Base-by-base conservation (phyloP, 2,329 filamentous ascomycete species). In the Colletotrichum sp. region DNA sequence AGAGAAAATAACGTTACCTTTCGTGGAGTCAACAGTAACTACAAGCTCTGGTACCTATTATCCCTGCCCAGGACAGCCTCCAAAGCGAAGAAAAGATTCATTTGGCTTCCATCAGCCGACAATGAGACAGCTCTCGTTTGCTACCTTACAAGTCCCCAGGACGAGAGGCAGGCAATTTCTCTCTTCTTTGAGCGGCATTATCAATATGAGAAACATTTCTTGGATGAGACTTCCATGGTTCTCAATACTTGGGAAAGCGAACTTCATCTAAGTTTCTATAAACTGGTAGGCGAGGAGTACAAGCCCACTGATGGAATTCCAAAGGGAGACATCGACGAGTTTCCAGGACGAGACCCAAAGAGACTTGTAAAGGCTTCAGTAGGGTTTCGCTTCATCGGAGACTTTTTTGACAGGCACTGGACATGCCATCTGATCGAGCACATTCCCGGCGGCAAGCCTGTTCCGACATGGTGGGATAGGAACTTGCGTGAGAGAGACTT, bases 401-500 rank as follows among this genome's bases (percentile, higher is more conserved):
- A 38, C 10, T 65, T 65, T 2, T 65, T 65, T 34, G 61, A 65
- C 34, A 8, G 32, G 0, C 34, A 43, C 15, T 65, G 61, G 61
- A 65, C 61, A 2, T 65, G 61, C 7, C 34, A 65, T 32, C 24
- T 65, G 0, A 18, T 65, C 1, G 61, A 65, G 4, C 5, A 24
- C 12, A 65, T 65, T 0, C 61, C 61, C 2, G 61, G 32, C 0
- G 43, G 43, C 6, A 48, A 48, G 10, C 52, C 4, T 0, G 8
- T 16, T 57, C 52, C 52, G 6, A 48, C 43, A 1, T 21, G 6
- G 5, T 48, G 43, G 43, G 10, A 7, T 4, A 21, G 43, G 5
- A 2, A 48, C 1, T 0, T 4, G 43, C 18, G 1, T 1, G 43
- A 48, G 3, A 48, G 43, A 8, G 10, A 48, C 0, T 48, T 48